Base-by-base conservation (phyloP, 495 filamentous ascomycete genomes). In the Massariosphaeria phaeospora region DNA sequence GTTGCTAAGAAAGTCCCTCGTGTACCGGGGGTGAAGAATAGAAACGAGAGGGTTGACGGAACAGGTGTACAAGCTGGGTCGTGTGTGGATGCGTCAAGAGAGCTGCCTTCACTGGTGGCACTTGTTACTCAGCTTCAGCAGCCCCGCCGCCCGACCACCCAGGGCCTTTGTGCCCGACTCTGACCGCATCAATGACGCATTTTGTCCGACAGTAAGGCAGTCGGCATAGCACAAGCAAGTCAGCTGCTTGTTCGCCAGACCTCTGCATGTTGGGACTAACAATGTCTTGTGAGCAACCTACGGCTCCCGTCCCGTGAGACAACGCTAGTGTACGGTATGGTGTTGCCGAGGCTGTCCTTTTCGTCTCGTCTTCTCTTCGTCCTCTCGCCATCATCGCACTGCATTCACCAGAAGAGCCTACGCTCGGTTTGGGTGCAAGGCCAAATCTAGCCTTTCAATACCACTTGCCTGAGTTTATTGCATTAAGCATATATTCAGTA, bases 181-280 rank as follows among this genome's bases (percentile, higher is more conserved):
- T 24, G 42, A 45, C 25, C 39, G 41, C 41, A 21, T 7, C 26
- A 34, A 55, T 55, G 52, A 55, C 52, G 52, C 52, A 48, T 11
- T 34, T 55, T 26, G 41, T 46, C 33, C n/a, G 20, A 55, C 46
- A 21, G 18, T 1, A 10, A 24, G 10, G 7, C 12, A 39, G 18
- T 18, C 13, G 6, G 33, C 46, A 38, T 49, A 33, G 27, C 35
- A 21, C 10, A 33, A 23, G 27, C 46, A 49, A 33, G 31, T 33
- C 2, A 43, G 35, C 35, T 33, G 35, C 35, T 38, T 38, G 6
- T n/a, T 3, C 4, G 9, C 17, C 38, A 3, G 6, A 3, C 20
- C 20, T 38, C 34, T 38, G 20, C 34, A 6, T 17, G 6, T 4
- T 12, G 5, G 13, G n/a, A 15, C 6, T 5, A 36, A 36, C 34